Conservation (phyloP, 768 basidiomycete genomes). For the Tricholoma bakamatsutake region DNA sequence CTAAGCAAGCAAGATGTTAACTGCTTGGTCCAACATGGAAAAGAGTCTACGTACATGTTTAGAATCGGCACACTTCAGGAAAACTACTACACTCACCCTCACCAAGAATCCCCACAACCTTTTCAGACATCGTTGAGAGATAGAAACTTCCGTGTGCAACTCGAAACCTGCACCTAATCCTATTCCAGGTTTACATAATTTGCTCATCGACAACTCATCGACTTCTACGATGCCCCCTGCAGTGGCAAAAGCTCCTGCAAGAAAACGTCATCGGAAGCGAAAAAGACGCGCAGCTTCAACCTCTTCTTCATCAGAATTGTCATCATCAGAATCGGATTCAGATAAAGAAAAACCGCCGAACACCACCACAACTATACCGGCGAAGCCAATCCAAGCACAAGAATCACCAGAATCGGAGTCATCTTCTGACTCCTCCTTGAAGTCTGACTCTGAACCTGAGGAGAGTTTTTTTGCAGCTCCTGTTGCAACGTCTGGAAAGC, state of each 20-base stretch:
- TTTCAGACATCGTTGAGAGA: conserved; percentile 31
- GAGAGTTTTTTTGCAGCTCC: neutral
- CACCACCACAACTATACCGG: conserved; percentile 8
- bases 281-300: conserved; percentile 45
- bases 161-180: neutral
- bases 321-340: conserved; percentile 25
- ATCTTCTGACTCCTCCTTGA: conserved; percentile 26
- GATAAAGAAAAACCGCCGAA: conserved; percentile 12
- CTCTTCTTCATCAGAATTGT: conserved; percentile 37
- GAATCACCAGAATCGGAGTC: conserved; percentile 4
- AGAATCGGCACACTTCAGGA: neutral
- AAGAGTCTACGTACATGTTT: conserved; percentile 1
- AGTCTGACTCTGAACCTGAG: conserved; percentile 12
- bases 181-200: neutral
- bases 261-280: conserved; percentile 48
- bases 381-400: neutral
- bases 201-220: too few species aligned
- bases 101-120: conserved; percentile 49
- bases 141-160: neutral
- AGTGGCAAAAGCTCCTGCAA: conserved; percentile 28
- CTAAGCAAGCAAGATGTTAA: conserved; percentile 34
- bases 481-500: conserved; percentile 12
- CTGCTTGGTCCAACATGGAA: conserved; percentile 6
- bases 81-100: conserved; percentile 29
- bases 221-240: conserved; percentile 19